These are phyloP conservation scores for Rhexocercosporidium sp. DNA, from an alignment of 2,329 filamentous ascomycete genomes.

Conservation along the genomic window DNA sequence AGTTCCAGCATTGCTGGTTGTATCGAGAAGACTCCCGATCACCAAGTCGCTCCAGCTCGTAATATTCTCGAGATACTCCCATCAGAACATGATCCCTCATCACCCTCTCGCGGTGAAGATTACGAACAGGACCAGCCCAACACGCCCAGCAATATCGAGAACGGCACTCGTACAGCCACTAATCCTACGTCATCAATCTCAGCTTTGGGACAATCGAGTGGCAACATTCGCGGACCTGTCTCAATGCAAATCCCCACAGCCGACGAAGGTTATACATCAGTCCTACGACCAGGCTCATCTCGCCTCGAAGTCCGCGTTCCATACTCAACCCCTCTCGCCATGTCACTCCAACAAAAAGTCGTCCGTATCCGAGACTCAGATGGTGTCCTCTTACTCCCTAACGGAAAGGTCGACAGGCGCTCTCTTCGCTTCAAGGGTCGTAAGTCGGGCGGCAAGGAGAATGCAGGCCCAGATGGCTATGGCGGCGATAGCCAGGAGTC, in stretches of 20 bases:
- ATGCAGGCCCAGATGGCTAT: not conserved
- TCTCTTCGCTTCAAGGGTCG: constrained; percentile 6
- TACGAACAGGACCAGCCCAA: not conserved
- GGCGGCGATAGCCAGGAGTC: not conserved
- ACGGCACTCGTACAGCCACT: not conserved
- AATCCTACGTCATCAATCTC: not conserved
- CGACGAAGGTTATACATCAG: not conserved
- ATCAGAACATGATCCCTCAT: not conserved
- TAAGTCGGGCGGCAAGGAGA: not conserved
- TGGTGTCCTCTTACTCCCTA: not conserved
- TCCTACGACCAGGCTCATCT: not conserved
- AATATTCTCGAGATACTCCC: not conserved
- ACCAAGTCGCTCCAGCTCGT: not conserved
- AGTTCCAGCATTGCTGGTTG: not conserved
- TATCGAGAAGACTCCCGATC: not conserved
- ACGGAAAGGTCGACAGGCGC: constrained; percentile 5
- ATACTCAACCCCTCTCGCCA: not conserved
- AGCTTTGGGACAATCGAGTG: not conserved
- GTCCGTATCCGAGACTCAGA: not conserved
- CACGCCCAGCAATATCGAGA: not conserved
- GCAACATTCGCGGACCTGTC: not conserved
- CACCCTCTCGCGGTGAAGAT: not conserved
- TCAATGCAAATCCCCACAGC: not conserved
- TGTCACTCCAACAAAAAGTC: not conserved
- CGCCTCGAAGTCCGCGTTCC: not conserved